Percentiles rank a stretch among this genome's conserved stretches.
Conservation (phyloP, 306 rosid species). For the Crataegus laevigata region DNA sequence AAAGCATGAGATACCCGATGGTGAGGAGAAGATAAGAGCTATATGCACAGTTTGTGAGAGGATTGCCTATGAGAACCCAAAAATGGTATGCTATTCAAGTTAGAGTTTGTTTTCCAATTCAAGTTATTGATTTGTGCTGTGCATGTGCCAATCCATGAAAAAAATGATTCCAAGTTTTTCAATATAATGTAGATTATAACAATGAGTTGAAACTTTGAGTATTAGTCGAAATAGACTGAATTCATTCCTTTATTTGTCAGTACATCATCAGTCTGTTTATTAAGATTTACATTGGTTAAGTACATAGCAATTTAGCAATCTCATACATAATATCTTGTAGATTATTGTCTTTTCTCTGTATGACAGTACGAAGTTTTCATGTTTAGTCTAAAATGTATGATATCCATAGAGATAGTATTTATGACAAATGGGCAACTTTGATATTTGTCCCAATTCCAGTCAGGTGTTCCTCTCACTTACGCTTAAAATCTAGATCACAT, state of each 20-base stretch:
- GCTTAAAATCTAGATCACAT: background rate
- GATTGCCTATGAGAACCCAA: slow-evolving; percentile 85
- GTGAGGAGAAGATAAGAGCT: slow-evolving; percentile 73
- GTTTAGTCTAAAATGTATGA: background rate
- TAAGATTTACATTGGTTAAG: background rate
- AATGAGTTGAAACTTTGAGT: background rate
- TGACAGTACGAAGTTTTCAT: background rate
- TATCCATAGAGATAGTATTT: background rate
- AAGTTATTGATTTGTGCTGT: background rate
- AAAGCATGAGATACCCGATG: slow-evolving; percentile 67
- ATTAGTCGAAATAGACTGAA: background rate
- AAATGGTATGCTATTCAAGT: slow-evolving; percentile 49
- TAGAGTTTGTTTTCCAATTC: background rate
- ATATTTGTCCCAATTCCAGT: background rate
- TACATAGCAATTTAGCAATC: background rate
- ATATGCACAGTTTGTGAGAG: slow-evolving; percentile 76
- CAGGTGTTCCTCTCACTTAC: background rate
- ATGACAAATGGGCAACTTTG: background rate
- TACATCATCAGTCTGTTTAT: background rate
- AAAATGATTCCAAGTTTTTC: background rate
- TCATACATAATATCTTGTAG: background rate
- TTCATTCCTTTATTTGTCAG: background rate
- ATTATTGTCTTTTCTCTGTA: background rate
- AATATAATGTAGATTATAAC: background rate
- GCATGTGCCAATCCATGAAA: background rate